These are phyloP conservation scores for Amoebophrya sp. DNA, from an alignment of 169 alveolate species.

Conservation along the genomic window DNA sequence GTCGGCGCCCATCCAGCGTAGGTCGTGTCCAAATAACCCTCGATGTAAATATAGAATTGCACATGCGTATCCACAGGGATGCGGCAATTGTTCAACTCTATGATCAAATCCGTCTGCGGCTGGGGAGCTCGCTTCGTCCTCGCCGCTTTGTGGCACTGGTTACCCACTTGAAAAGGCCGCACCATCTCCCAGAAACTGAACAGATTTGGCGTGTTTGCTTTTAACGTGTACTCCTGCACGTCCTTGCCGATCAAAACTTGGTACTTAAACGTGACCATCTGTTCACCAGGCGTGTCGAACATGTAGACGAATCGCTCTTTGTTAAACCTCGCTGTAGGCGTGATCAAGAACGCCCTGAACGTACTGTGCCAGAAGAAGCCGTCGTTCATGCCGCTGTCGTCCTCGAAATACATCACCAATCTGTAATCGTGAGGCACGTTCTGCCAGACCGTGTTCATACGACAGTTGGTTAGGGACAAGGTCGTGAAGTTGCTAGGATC, in stretches of 20 bases:
- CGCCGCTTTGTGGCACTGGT: slow-evolving; percentile 26
- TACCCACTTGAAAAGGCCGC: not conserved
- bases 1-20: not conserved
- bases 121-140: not conserved
- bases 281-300: not conserved
- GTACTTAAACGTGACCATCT: slow-evolving; percentile 1
- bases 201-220: not conserved
- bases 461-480: not conserved
- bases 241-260: not conserved
- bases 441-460: not conserved
- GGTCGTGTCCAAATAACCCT: not conserved
- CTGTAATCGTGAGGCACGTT: not conserved
- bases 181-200: not conserved
- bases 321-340: not conserved
- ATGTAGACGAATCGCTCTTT: not conserved
- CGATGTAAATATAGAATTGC: not conserved
- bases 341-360: not conserved
- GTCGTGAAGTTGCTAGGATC: not conserved
- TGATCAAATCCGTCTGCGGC: slow-evolving; percentile 4
- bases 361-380: not conserved
- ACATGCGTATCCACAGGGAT: slow-evolving; percentile 17
- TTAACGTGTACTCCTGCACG: not conserved
- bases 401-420: not conserved
- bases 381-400: not conserved
- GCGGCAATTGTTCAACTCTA: not conserved